Evolutionary conservation across 352 stramenopile genomes (phyloP).

Genomic region (Globisporangium cystogenes): DNA sequence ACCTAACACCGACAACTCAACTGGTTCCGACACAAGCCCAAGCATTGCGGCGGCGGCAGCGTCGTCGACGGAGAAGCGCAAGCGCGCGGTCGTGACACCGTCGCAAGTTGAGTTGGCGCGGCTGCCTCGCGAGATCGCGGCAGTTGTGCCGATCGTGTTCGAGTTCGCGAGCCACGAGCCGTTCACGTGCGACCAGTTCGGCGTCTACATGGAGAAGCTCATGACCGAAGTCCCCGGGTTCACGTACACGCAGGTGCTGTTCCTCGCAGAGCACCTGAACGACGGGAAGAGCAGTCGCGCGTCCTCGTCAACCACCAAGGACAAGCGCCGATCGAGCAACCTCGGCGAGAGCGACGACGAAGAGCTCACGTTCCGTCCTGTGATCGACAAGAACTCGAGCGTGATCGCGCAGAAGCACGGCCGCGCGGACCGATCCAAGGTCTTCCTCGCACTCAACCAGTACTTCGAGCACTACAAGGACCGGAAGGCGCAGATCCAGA

Average conservation of each 20-base stretch:
- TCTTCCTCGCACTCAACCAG: conserved; percentile 66
- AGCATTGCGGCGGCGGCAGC: neutral
- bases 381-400: conserved; percentile 69
- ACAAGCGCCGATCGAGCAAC: conserved; percentile 7
- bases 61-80: neutral
- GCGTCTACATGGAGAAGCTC: conserved; percentile 53
- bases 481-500: conserved; percentile 39
- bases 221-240: conserved; percentile 51
- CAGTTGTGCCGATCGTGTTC: conserved; percentile 55
- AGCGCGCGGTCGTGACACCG: conserved; percentile 20
- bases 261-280: conserved; percentile 47
- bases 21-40: neutral
- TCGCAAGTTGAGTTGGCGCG: conserved; percentile 26
- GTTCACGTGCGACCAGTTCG: conserved; percentile 38
- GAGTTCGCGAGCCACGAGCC: conserved; percentile 47
- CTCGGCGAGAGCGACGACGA: conserved; percentile 21
- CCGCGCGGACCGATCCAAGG: conserved; percentile 42
- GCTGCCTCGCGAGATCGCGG: conserved; percentile 50
- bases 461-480: conserved; percentile 71
- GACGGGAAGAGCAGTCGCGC: conserved; percentile 29
- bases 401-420: conserved; percentile 57
- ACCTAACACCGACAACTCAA: neutral
- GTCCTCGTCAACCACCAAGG: neutral
- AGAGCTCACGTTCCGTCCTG: conserved; percentile 64
- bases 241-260: conserved; percentile 71